phyloP scores from a whole-genome alignment of 768 basidiomycete genomes.

The Dioszegia hungarica region DNA sequence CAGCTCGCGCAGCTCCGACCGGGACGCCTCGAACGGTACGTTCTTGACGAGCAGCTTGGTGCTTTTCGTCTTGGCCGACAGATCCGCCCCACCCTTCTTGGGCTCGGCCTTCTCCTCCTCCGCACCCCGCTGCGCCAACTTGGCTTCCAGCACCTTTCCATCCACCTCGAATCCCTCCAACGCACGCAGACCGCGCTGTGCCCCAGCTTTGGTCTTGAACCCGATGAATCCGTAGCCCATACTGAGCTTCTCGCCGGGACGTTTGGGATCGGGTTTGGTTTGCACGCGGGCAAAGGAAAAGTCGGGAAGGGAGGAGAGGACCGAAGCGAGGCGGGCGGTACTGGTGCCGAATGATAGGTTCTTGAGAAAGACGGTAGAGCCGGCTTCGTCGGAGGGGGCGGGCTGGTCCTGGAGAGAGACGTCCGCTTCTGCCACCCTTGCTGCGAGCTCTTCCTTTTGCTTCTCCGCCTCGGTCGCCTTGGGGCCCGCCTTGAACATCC shows the following conservation, averaged over 20 bases:
- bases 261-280: constrained; percentile 81
- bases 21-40: constrained; percentile 90
- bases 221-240: constrained; percentile 98
- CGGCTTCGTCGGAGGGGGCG: constrained; percentile 49
- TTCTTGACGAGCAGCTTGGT: constrained; percentile 99
- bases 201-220: constrained; percentile 70
- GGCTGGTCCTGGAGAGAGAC: constrained; percentile 13
- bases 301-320: constrained; percentile 69
- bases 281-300: constrained; percentile 86
- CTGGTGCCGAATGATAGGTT: constrained; percentile 92
- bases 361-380: constrained; percentile 88
- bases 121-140: constrained; percentile 75
- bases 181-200: constrained; percentile 67
- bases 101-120: constrained; percentile 53
- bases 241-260: constrained; percentile 63
- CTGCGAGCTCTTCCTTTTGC: constrained; percentile 48
- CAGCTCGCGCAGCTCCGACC: constrained; percentile 82
- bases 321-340: constrained; percentile 61
- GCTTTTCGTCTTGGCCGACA: constrained; percentile 58
- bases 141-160: constrained; percentile 75
- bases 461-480: constrained; percentile 50
- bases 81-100: constrained; percentile 48
- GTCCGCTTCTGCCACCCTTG: constrained; percentile 16
- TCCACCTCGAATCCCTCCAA: constrained; percentile 80
- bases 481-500: constrained; percentile 62